phyloP scores from a whole-genome alignment of 2,329 filamentous ascomycete genomes.

The Bipolaris cookei region DNA sequence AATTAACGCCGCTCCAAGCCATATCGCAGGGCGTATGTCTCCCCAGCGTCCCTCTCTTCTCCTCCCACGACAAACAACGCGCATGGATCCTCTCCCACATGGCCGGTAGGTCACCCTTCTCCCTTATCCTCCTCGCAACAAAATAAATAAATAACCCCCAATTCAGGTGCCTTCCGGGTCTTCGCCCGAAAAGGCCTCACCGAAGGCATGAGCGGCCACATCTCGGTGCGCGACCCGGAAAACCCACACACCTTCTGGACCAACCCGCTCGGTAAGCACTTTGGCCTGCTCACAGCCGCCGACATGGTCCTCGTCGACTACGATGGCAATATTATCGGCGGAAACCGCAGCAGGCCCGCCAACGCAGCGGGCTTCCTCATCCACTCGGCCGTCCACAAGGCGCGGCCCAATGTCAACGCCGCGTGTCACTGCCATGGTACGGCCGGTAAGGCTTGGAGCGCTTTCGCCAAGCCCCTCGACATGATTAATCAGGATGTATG shows the following conservation, averaged over 20 bases:
- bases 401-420: conserved; percentile 68
- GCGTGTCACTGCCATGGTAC: conserved; percentile 73
- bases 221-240: conserved; percentile 71
- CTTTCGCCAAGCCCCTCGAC: conserved; percentile 68
- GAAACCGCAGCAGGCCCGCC: conserved; percentile 64
- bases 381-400: conserved; percentile 71
- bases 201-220: conserved; percentile 73
- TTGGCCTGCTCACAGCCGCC: conserved; percentile 67
- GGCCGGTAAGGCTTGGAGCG: conserved; percentile 70
- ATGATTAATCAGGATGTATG: conserved; percentile 74
- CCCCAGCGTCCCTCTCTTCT: conserved; percentile 63
- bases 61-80: conserved; percentile 62
- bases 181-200: conserved; percentile 70
- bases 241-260: conserved; percentile 70
- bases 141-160: too few species aligned
- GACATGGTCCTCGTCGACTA: conserved; percentile 73
- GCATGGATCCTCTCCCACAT: conserved; percentile 70
- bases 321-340: conserved; percentile 67
- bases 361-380: conserved; percentile 75
- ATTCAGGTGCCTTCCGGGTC: conserved; percentile 65
- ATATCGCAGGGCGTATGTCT: conserved; percentile 57
- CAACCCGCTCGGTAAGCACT: conserved; percentile 69
- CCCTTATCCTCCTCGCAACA: too few species aligned
- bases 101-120: conserved; percentile 48
- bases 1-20: conserved; percentile 47